A percentile compares a stretch with the other conserved stretches of the same genome.
These are phyloP conservation scores for Gliomastix tumulicola DNA, from an alignment of 2,329 filamentous ascomycete genomes.

Conservation along the genomic window DNA sequence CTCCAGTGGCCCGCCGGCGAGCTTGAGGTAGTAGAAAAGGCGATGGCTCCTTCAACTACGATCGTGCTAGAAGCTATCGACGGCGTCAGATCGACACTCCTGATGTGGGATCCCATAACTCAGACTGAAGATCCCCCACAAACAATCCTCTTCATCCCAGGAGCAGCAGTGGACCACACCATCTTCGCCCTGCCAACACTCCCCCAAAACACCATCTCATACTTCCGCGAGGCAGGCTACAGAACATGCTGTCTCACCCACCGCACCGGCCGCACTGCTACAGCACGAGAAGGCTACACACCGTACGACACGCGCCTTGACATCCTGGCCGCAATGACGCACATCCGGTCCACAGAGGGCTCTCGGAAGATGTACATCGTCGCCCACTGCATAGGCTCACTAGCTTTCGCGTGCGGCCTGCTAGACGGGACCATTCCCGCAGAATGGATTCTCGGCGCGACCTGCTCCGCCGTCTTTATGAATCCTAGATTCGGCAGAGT, in stretches of 20 bases:
- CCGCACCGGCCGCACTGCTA: constrained; percentile 47
- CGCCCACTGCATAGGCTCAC: constrained; percentile 56
- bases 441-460: constrained; percentile 50
- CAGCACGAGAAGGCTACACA: constrained; percentile 47
- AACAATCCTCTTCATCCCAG: constrained; percentile 55
- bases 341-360: constrained; percentile 35
- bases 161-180: constrained; percentile 56
- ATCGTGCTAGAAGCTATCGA: constrained; percentile 42
- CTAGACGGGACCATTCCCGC: constrained; percentile 54
- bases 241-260: constrained; percentile 50
- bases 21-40: constrained; percentile 2
- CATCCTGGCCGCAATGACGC: constrained; percentile 45
- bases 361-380: constrained; percentile 43
- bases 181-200: constrained; percentile 58
- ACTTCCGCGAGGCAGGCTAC: constrained; percentile 54
- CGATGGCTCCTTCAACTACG: constrained; percentile 23
- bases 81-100: constrained; percentile 42
- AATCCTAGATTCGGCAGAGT: constrained; percentile 34
- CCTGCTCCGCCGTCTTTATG: constrained; percentile 56
- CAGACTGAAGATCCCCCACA: constrained; percentile 6
- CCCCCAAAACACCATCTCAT: constrained; percentile 53
- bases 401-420: constrained; percentile 49
- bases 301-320: constrained; percentile 54
- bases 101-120: constrained; percentile 49
- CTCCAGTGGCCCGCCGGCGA: constrained; percentile 9